Evolutionary conservation across 345 rosid genomes (phyloP).

Genomic region (Sisymbrium irio): DNA sequence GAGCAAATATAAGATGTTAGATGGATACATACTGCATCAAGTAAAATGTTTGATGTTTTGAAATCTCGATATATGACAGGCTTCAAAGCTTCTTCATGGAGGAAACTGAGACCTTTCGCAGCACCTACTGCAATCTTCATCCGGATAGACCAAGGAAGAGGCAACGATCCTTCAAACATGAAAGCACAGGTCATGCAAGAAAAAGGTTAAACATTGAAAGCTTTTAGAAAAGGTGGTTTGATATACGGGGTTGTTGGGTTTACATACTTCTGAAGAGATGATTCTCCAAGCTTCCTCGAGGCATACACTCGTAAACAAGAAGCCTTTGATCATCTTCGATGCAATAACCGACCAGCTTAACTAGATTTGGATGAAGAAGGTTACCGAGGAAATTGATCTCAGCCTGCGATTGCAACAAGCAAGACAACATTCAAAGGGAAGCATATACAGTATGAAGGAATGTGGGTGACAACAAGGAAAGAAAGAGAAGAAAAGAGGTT

Average conservation of each 20-base stretch:
- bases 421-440: neutral
- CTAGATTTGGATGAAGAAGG: conserved; percentile 55
- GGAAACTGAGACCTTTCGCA: conserved; percentile 79
- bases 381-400: conserved; percentile 73
- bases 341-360: conserved; percentile 56
- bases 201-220: neutral
- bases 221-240: neutral
- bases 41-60: conserved; percentile 74
- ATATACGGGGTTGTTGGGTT: neutral
- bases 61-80: conserved; percentile 84
- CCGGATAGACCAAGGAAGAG: conserved; percentile 85
- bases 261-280: conserved; percentile 61
- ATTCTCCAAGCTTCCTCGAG: conserved; percentile 68
- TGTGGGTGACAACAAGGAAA: neutral
- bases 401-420: conserved; percentile 49
- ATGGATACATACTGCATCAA: conserved; percentile 68
- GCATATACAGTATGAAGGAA: neutral
- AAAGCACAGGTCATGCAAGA: neutral
- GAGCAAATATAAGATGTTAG: no score
- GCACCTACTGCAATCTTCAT: conserved; percentile 87
- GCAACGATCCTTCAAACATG: conserved; percentile 57
- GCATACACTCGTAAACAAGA: conserved; percentile 66
- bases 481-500: neutral
- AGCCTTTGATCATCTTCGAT: conserved; percentile 66
- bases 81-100: conserved; percentile 80